A percentile compares a stretch with the other conserved stretches of the same genome.
Conservation (phyloP, 2,329 filamentous ascomycete genomes). For the Neofusicoccum ribis region DNA sequence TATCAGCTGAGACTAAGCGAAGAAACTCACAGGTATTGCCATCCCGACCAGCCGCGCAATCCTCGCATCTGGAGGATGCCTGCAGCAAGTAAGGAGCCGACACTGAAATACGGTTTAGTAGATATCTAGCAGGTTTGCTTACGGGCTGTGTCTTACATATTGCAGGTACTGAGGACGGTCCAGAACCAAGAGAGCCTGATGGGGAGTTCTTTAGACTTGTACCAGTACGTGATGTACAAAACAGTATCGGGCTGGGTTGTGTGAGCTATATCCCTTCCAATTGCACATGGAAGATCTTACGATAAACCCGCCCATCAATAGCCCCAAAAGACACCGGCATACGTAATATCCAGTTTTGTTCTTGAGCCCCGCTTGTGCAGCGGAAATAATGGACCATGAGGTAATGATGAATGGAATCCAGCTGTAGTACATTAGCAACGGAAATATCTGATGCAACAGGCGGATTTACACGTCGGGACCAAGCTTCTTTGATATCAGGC, state of each 20-base stretch:
- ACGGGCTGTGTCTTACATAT: neutral
- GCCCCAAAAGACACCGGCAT: constrained; percentile 45
- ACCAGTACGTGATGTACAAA: constrained; percentile 66
- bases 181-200: constrained; percentile 64
- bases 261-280: neutral
- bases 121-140: neutral
- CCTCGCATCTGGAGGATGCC: constrained; percentile 47
- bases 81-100: constrained; percentile 47
- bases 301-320: constrained; percentile 60
- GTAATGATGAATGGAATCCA: constrained; percentile 18
- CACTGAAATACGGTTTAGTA: constrained; percentile 44
- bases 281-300: neutral
- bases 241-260: constrained; percentile 48
- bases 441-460: neutral
- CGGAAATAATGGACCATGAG: constrained; percentile 21
- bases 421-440: neutral
- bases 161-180: constrained; percentile 49
- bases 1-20: neutral
- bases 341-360: constrained; percentile 20
- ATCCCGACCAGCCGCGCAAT: constrained; percentile 43
- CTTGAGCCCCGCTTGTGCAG: constrained; percentile 20
- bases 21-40: constrained; percentile 52
- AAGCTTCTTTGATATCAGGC: constrained; percentile 5
- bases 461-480: neutral
- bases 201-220: constrained; percentile 64